These are phyloP conservation scores for Filosporella fistucella DNA, from an alignment of 495 filamentous ascomycete genomes.

Conservation along the genomic window DNA sequence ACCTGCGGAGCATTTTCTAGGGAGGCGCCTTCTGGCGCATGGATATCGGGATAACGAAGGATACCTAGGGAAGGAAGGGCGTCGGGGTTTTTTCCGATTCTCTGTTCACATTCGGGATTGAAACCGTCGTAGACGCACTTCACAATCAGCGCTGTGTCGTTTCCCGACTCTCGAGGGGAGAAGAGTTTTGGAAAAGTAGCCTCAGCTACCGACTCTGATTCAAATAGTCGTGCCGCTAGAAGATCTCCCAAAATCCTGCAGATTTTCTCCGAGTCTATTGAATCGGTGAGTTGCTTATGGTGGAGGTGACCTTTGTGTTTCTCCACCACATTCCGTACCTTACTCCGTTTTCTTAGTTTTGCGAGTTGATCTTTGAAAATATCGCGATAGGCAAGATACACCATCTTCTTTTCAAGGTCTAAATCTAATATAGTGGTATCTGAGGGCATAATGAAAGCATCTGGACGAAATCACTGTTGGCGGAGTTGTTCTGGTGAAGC, in stretches of 20 bases:
- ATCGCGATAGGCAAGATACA: constrained; percentile 31
- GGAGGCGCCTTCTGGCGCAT: constrained; percentile 8
- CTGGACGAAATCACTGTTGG: constrained; percentile 4
- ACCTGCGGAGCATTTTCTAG: constrained; percentile 5
- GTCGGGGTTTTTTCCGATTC: background rate
- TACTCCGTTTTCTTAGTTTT: constrained; percentile 27
- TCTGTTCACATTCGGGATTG: background rate
- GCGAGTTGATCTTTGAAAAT: constrained; percentile 31
- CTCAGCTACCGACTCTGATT: constrained; percentile 28
- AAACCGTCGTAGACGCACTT: background rate
- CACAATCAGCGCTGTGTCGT: constrained; percentile 10
- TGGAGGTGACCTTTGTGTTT: constrained; percentile 20
- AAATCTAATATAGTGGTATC: constrained; percentile 15
- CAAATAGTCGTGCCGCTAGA: constrained; percentile 24
- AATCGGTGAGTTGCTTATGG: constrained; percentile 24
- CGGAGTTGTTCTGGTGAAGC: constrained; percentile 7
- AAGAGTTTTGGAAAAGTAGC: constrained; percentile 30
- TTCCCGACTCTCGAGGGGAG: constrained; percentile 8
- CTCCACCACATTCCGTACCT: constrained; percentile 26
- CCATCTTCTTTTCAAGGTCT: constrained; percentile 20
- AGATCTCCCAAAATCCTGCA: constrained; percentile 27
- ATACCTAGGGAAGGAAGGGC: background rate
- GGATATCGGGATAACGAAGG: constrained; percentile 5
- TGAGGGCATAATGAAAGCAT: constrained; percentile 10
- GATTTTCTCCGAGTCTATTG: constrained; percentile 25